Conservation (phyloP, 1,284 basidiomycete species). For the Apiotrichum mycotoxinovorans region DNA sequence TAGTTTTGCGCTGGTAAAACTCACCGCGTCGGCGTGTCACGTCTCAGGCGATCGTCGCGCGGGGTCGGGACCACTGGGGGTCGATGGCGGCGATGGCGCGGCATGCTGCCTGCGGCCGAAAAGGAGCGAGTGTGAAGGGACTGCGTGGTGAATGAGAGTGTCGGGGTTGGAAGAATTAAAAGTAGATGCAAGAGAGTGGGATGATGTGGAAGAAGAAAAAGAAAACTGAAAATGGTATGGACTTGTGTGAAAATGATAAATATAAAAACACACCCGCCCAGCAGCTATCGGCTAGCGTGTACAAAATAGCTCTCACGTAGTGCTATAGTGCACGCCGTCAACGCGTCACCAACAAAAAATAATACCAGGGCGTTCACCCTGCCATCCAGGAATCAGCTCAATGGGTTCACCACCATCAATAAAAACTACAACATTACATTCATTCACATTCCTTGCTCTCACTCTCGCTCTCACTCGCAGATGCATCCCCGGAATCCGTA, state of each 20-base stretch:
- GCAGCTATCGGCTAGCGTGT: no score
- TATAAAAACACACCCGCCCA: no score
- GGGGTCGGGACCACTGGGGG: not conserved
- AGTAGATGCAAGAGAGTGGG: not conserved
- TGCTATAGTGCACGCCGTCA: no score
- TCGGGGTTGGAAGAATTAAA: not conserved
- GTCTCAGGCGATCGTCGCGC: not conserved
- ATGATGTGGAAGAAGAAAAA: not conserved
- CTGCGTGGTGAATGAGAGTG: not conserved
- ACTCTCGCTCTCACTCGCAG: not conserved
- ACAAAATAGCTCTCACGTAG: no score
- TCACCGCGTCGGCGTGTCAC: not conserved
- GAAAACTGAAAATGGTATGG: not conserved
- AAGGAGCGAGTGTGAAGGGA: not conserved
- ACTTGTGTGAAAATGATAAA: no score
- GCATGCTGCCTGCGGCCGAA: not conserved
- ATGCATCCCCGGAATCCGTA: slow-evolving; percentile 52
- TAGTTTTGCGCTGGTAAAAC: not conserved
- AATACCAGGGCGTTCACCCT: no score
- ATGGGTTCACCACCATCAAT: no score
- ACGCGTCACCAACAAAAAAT: no score
- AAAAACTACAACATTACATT: no score
- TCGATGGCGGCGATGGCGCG: not conserved
- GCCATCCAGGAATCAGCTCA: no score
- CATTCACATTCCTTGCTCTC: not conserved